These are phyloP conservation scores for Acanthamoeba castellanii DNA, from an alignment of 208 protist species.

Conservation along the genomic window DNA sequence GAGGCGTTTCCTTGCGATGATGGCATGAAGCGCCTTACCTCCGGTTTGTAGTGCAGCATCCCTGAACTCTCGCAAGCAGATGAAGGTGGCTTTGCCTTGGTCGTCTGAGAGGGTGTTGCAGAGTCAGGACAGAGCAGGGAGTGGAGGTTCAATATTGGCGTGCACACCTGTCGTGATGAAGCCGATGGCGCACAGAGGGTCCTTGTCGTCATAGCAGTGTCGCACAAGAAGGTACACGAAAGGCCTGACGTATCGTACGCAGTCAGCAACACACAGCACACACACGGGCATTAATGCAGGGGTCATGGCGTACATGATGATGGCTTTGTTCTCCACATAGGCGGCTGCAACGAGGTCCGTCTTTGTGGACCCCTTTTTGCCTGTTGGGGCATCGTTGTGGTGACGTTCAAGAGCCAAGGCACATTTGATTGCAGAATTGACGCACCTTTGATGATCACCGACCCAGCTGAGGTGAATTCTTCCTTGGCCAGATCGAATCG, in stretches of 20 bases:
- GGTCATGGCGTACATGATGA: background rate
- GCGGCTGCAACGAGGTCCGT: slow-evolving; percentile 22
- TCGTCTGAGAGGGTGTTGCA: background rate
- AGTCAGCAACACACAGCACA: no score
- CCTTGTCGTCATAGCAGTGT: slow-evolving; percentile 57
- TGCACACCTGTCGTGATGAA: background rate
- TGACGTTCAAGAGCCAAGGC: background rate
- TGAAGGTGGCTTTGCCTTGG: background rate
- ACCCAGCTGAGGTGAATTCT: background rate
- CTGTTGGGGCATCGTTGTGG: background rate
- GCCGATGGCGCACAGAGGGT: slow-evolving; percentile 42
- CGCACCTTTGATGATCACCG: slow-evolving; percentile 31
- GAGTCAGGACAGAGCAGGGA: background rate
- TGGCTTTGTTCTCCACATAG: slow-evolving; percentile 1
- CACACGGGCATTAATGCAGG: background rate
- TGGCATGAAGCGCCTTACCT: background rate
- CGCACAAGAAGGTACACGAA: slow-evolving; percentile 45
- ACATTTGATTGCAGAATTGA: background rate
- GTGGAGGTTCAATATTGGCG: background rate
- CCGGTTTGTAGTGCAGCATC: background rate
- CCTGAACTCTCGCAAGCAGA: slow-evolving; percentile 59
- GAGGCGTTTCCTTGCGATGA: background rate
- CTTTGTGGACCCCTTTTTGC: slow-evolving; percentile 35
- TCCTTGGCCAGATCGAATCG: background rate
- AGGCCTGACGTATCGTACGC: background rate